These are phyloP conservation scores for Bolboschoenoplectus hybrid DNA, from an alignment of 202 grass and related monocot genomes.

Conservation along the genomic window DNA sequence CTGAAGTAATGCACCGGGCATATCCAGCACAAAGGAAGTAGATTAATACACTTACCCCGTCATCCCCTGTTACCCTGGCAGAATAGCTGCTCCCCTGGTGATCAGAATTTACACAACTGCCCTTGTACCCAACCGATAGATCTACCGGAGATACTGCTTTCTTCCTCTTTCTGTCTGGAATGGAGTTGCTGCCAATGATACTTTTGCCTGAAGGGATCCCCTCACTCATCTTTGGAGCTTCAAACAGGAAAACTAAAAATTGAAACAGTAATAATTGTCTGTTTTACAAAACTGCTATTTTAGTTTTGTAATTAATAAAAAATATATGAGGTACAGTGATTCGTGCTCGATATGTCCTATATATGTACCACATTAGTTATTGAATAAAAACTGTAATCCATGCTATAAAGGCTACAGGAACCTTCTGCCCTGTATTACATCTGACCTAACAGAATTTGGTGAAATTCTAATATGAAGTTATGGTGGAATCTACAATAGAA, in stretches of 20 bases:
- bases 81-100: slow-evolving; percentile 36
- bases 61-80: slow-evolving; percentile 71
- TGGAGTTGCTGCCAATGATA: slow-evolving; percentile 63
- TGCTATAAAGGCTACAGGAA: not conserved
- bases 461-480: not conserved
- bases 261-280: not conserved
- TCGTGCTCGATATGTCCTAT: not conserved
- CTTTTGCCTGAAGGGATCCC: slow-evolving; percentile 61
- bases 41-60: slow-evolving; percentile 72
- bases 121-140: slow-evolving; percentile 59
- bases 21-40: not conserved
- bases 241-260: slow-evolving; percentile 19
- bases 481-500: not conserved
- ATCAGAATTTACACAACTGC: slow-evolving; percentile 19
- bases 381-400: not conserved
- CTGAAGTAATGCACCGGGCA: not conserved
- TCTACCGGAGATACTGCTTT: slow-evolving; percentile 52
- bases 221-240: slow-evolving; percentile 66
- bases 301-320: not conserved
- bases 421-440: not conserved
- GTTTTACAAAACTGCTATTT: not conserved
- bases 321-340: not conserved
- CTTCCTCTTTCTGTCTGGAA: slow-evolving; percentile 78
- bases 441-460: slow-evolving; percentile 1
- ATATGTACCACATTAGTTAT: not conserved